A percentile compares a stretch with the other conserved stretches of the same genome.
These are phyloP conservation scores for Wallacemonas rigidus DNA, from an alignment of 208 protist genomes.

Conservation along the genomic window DNA sequence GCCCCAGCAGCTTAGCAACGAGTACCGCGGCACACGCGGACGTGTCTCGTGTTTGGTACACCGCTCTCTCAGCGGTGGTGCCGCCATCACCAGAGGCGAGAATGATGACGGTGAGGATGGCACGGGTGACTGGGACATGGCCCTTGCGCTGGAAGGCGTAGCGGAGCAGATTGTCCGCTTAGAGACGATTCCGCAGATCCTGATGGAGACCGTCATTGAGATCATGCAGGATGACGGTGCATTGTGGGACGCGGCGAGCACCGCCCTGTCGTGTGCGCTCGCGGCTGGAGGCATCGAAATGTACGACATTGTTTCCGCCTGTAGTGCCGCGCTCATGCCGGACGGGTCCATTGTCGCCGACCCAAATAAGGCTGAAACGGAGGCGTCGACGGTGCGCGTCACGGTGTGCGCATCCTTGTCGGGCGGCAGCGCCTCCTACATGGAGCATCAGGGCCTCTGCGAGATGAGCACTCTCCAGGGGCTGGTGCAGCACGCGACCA, in stretches of 20 bases:
- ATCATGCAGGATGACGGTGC: constrained; percentile 72
- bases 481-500: constrained; percentile 49
- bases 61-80: constrained; percentile 31
- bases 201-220: constrained; percentile 77
- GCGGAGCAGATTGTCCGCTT: constrained; percentile 77
- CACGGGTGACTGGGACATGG: constrained; percentile 50
- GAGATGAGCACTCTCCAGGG: constrained; percentile 63
- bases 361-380: constrained; percentile 48
- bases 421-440: constrained; percentile 53
- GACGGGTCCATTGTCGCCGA: constrained; percentile 66
- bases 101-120: constrained; percentile 17
- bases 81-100: constrained; percentile 28
- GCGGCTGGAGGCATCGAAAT: constrained; percentile 67
- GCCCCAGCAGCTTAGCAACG: constrained; percentile 84
- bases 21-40: constrained; percentile 80
- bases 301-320: constrained; percentile 73
- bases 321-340: constrained; percentile 51
- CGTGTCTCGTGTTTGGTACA: constrained; percentile 67
- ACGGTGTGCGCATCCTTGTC: constrained; percentile 52
- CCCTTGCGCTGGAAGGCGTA: constrained; percentile 76
- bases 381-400: constrained; percentile 37
- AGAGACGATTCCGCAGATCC: constrained; percentile 74
- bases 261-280: constrained; percentile 64
- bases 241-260: constrained; percentile 72
- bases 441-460: constrained; percentile 57